These are phyloP conservation scores for Nitzschia palea DNA, from an alignment of 108 stramenopile species.

Conservation along the genomic window DNA sequence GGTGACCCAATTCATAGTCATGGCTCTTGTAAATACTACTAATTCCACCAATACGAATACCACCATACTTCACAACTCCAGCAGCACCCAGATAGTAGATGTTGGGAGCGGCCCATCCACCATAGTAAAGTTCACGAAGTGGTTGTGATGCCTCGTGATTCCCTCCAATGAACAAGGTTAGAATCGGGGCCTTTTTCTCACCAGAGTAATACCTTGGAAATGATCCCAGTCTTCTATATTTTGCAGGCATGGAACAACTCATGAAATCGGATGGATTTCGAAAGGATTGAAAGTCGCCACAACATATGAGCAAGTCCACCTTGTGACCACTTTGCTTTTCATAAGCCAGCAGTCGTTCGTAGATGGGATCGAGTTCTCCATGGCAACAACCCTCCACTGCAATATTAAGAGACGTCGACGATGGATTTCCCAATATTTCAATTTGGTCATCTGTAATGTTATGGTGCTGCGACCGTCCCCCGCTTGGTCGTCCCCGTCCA, in stretches of 20 bases:
- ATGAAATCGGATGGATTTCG: slow-evolving; percentile 86
- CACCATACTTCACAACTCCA: slow-evolving; percentile 81
- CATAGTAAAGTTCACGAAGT: slow-evolving; percentile 93
- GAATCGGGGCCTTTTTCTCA: slow-evolving; percentile 79
- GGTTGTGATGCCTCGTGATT: slow-evolving; percentile 98
- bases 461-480: not conserved
- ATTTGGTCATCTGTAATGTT: slow-evolving; percentile 20
- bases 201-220: slow-evolving; percentile 96
- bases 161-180: slow-evolving; percentile 97
- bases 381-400: slow-evolving; percentile 99
- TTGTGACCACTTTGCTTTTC: slow-evolving; percentile 33
- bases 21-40: slow-evolving; percentile 93
- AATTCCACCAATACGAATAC: slow-evolving; percentile 94
- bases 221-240: slow-evolving; percentile 85
- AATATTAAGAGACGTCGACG: slow-evolving; percentile 55
- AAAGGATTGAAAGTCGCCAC: slow-evolving; percentile 98
- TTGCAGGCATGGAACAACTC: slow-evolving; percentile 86
- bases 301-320: slow-evolving; percentile 93
- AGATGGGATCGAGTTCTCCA: slow-evolving; percentile 95
- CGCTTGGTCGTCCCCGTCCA: not conserved
- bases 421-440: slow-evolving; percentile 32
- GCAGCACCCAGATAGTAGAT: slow-evolving; percentile 97
- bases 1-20: slow-evolving; percentile 75
- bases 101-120: slow-evolving; percentile 99
- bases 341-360: slow-evolving; percentile 67